Base-by-base conservation (phyloP, 495 filamentous ascomycete species). In the Aspergillus asperescens region DNA sequence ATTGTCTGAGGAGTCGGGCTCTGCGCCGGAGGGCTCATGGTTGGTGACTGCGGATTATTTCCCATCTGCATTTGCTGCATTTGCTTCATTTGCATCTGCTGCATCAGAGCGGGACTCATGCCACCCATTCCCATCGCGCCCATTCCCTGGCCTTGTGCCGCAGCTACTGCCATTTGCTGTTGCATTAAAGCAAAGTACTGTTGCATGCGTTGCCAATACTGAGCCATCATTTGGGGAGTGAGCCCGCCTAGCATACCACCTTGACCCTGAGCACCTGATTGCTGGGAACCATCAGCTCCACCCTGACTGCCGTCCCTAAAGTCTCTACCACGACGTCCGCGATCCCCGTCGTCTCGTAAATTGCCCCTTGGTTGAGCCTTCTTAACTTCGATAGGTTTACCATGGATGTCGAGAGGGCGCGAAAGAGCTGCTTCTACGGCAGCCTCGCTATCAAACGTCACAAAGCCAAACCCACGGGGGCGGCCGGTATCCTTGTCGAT, bases 401-500 rank as follows among this genome's bases (percentile, higher is more conserved):
- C 89, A 42, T 92, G 84, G 56, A 98, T 96, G 54, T 89, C 88
- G 7, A 97, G 77, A 31, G 85, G 84, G n/a, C 81, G 78, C 25
- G 82, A 81, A 9, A 97, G 81, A 38, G 90, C 92, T 34, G 88
- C 87, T 53, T 98, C 93, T 23, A 98, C 93, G 39, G 94, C 94
- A 16, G 87, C 86, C 60, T 97, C 93, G 59, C 86, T 91, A 67
- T 98, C 93, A 56, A 98, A 98, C 0, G 93, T 98, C 32, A 98
- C 93, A 62, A 98, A 98, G n/a, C 93, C 93, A 61, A 98, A 98
- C 8, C 93, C 93, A 54, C 93, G 84, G 3, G 93, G 93, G 19
- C 93, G 84, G 27, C 91, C 91, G 7, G 93, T 97, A 63, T 98
- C 93, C 70, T 98, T 98, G 69, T 98, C 93, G 80, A 98, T 98